Evolutionary conservation across 2,329 filamentous ascomycete species (phyloP).

Genomic region (Trichothecium roseum): DNA sequence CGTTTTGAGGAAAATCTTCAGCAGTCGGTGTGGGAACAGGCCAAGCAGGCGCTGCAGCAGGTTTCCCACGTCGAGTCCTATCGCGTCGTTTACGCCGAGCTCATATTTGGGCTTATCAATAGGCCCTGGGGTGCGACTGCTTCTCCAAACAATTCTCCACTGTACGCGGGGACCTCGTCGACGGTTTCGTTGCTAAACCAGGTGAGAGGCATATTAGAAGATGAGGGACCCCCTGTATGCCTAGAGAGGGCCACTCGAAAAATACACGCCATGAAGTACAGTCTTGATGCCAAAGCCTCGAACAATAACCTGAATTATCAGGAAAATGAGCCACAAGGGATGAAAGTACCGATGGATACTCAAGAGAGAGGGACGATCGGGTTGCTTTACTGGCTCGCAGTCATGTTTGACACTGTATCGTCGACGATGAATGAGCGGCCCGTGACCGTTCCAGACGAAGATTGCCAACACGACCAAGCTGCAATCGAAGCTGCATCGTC

Average conservation of each 20-base stretch:
- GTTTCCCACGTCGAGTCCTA: constrained; percentile 27
- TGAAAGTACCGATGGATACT: background rate
- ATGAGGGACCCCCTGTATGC: constrained; percentile 17
- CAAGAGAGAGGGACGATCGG: constrained; percentile 33
- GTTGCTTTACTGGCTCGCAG: constrained; percentile 45
- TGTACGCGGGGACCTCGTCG: too few relatives aligned
- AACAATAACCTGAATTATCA: too few relatives aligned
- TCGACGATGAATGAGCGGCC: constrained; percentile 36
- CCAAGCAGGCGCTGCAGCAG: constrained; percentile 22
- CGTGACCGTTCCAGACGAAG: constrained; percentile 26
- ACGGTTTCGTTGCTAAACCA: too few relatives aligned
- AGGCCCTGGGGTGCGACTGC: constrained; percentile 17
- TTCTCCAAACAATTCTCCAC: too few relatives aligned
- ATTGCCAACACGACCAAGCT: constrained; percentile 24
- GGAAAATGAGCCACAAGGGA: too few relatives aligned
- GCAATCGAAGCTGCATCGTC: constrained; percentile 11
- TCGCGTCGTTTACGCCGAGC: constrained; percentile 26
- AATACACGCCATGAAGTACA: constrained; percentile 24
- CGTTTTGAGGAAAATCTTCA: constrained; percentile 28
- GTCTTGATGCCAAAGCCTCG: constrained; percentile 18
- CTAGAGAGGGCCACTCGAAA: constrained; percentile 27
- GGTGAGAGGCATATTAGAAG: constrained; percentile 17
- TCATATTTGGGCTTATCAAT: constrained; percentile 28
- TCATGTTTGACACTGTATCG: constrained; percentile 49
- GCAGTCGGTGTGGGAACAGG: constrained; percentile 26